These are phyloP conservation scores for Corniculantispora saksenae DNA, from an alignment of 2,329 filamentous ascomycete species.

Conservation along the genomic window DNA sequence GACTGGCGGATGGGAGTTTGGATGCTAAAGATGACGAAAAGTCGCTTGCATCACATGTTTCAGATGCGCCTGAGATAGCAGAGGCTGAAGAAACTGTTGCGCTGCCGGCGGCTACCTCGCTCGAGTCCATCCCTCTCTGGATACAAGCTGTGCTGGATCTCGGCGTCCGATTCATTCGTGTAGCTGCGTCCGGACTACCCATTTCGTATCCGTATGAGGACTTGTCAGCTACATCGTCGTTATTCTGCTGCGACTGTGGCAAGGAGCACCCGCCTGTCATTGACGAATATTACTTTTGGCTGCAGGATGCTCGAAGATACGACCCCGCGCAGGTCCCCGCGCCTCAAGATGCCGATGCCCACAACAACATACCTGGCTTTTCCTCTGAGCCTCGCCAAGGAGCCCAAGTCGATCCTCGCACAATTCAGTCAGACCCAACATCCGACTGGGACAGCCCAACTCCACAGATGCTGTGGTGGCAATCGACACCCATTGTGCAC, in stretches of 20 bases:
- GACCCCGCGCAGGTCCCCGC: slow-evolving; percentile 3
- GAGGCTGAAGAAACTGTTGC: too few species aligned
- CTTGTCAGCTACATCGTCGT: neutral
- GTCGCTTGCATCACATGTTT: too few species aligned
- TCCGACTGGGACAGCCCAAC: slow-evolving; percentile 16
- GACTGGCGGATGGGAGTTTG: too few species aligned
- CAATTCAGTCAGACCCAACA: slow-evolving; percentile 16
- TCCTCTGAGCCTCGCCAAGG: neutral
- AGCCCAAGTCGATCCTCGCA: slow-evolving; percentile 13
- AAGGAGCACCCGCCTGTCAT: slow-evolving; percentile 3
- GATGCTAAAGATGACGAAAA: too few species aligned
- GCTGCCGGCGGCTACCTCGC: slow-evolving; percentile 3
- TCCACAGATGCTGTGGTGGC: slow-evolving; percentile 9
- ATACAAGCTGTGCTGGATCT: slow-evolving; percentile 6
- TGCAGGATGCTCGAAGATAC: slow-evolving; percentile 8
- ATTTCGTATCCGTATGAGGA: slow-evolving; percentile 1
- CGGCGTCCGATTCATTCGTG: slow-evolving; percentile 15
- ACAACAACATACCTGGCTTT: slow-evolving; percentile 5
- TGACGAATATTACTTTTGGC: slow-evolving; percentile 19
- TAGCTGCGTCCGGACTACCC: slow-evolving; percentile 9
- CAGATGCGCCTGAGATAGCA: too few species aligned
- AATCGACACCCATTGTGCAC: slow-evolving; percentile 1
- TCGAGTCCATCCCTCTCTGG: slow-evolving; percentile 17
- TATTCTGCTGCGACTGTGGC: slow-evolving; percentile 5
- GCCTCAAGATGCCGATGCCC: slow-evolving; percentile 10